Percentiles rank a stretch among this genome's conserved stretches.
Evolutionary conservation across 306 rosid species (phyloP).

Genomic region (Vicia faba): DNA sequence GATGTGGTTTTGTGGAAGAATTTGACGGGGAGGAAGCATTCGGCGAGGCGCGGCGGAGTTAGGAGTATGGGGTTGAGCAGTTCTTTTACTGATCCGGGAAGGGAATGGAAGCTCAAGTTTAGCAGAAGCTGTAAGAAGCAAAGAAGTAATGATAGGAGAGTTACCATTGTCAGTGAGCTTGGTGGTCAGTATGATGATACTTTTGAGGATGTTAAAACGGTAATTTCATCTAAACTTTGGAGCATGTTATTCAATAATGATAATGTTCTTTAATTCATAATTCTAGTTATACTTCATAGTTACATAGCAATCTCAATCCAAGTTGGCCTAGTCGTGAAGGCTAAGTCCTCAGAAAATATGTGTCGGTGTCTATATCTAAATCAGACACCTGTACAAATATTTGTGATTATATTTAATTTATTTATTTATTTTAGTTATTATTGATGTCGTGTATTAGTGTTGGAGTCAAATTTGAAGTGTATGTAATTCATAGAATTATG

Average conservation of each 20-base stretch:
- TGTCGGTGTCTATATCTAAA: too few species aligned
- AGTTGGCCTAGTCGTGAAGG: too few species aligned
- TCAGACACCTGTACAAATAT: too few species aligned
- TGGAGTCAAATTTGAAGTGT: too few species aligned
- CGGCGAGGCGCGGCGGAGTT: conserved; percentile 37
- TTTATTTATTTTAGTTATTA: too few species aligned
- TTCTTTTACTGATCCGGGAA: conserved; percentile 64
- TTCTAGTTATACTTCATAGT: not conserved
- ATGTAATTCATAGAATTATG: too few species aligned
- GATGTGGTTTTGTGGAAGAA: conserved; percentile 56
- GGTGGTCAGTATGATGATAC: conserved; percentile 89
- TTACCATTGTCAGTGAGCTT: conserved; percentile 60
- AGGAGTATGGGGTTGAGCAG: conserved; percentile 55
- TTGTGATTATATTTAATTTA: too few species aligned
- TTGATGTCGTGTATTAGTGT: too few species aligned
- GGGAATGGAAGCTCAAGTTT: conserved; percentile 60
- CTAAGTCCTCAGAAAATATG: too few species aligned
- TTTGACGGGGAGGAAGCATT: conserved; percentile 50
- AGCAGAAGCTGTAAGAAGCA: conserved; percentile 60
- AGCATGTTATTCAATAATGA: not conserved
- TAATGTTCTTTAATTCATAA: not conserved
- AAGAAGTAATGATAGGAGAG: conserved; percentile 53
- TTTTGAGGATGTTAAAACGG: conserved; percentile 86
- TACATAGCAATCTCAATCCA: too few species aligned
- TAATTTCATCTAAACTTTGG: conserved; percentile 39